Percentiles rank a stretch among this genome's conserved stretches.
Evolutionary conservation across 768 basidiomycete species (phyloP).

Genomic region (Suillus subalutaceus): DNA sequence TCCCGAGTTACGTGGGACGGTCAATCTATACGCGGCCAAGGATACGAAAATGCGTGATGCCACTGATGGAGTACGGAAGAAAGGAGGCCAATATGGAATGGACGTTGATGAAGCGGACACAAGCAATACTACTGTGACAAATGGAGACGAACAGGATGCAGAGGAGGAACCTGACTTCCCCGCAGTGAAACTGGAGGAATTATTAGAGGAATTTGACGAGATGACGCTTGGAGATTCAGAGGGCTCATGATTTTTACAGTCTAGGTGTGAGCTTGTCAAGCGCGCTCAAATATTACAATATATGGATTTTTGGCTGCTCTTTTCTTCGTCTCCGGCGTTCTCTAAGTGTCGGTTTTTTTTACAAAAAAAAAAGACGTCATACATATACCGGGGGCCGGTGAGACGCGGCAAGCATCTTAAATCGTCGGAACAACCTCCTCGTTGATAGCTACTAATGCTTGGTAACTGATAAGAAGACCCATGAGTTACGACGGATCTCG

Average conservation of each 20-base stretch:
- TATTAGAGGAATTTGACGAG: constrained; percentile 91
- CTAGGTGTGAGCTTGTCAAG: not conserved
- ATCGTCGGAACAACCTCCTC: not conserved
- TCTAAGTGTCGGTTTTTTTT: not conserved
- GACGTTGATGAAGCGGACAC: constrained; percentile 60
- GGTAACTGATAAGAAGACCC: not conserved
- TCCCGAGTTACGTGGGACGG: constrained; percentile 81
- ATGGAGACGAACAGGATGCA: constrained; percentile 41
- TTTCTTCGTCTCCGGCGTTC: not conserved
- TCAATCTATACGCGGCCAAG: constrained; percentile 84
- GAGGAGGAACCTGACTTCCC: constrained; percentile 89
- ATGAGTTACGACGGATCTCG: not conserved
- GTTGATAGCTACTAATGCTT: not conserved
- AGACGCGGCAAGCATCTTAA: not conserved
- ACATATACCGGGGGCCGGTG: not conserved
- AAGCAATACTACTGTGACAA: constrained; percentile 25
- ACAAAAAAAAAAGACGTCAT: not conserved
- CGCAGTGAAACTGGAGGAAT: constrained; percentile 79
- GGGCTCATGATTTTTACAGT: constrained; percentile 10
- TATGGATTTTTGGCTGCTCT: not conserved
- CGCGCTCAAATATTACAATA: not conserved
- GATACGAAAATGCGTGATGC: constrained; percentile 56
- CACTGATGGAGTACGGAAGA: constrained; percentile 17
- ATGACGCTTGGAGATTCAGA: constrained; percentile 67
- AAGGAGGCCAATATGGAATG: constrained; percentile 47